Evolutionary conservation across 176 grass and related monocot genomes (phyloP).

Genomic region (Oryza officinalis): DNA sequence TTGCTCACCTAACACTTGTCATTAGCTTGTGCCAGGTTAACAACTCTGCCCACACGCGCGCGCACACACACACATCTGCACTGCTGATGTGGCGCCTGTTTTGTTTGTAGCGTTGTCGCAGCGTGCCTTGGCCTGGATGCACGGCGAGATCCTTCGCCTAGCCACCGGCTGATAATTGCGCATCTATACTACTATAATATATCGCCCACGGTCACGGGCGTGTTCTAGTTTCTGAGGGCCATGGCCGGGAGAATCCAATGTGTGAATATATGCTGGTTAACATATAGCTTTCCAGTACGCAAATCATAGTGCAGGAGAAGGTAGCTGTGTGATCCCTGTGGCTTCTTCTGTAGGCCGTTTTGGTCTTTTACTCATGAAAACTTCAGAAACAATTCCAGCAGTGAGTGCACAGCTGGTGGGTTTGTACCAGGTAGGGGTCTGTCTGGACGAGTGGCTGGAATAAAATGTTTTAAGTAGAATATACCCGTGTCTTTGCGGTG

Average conservation of each 20-base stretch:
- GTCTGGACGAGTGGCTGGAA: background rate
- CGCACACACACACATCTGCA: background rate
- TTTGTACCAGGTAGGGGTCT: background rate
- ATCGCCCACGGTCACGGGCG: slow-evolving; percentile 7
- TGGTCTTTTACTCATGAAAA: background rate
- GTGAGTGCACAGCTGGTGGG: background rate
- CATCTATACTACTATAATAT: background rate
- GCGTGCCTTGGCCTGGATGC: background rate
- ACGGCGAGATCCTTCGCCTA: background rate
- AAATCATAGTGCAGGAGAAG: slow-evolving; percentile 1
- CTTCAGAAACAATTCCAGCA: background rate
- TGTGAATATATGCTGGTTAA: background rate
- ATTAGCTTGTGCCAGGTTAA: background rate
- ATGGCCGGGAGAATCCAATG: background rate
- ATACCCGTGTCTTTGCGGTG: background rate
- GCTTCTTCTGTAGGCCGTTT: background rate
- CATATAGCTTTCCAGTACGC: background rate
- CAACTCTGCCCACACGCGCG: background rate
- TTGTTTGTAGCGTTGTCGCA: background rate
- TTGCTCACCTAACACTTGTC: background rate
- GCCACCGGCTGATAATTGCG: background rate
- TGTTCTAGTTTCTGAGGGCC: background rate
- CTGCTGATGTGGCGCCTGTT: background rate
- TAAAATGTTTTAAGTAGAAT: background rate
- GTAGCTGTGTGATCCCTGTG: background rate